Evolutionary conservation across 2,329 filamentous ascomycete genomes (phyloP).

Genomic region (Pleoardoris graminearum): DNA sequence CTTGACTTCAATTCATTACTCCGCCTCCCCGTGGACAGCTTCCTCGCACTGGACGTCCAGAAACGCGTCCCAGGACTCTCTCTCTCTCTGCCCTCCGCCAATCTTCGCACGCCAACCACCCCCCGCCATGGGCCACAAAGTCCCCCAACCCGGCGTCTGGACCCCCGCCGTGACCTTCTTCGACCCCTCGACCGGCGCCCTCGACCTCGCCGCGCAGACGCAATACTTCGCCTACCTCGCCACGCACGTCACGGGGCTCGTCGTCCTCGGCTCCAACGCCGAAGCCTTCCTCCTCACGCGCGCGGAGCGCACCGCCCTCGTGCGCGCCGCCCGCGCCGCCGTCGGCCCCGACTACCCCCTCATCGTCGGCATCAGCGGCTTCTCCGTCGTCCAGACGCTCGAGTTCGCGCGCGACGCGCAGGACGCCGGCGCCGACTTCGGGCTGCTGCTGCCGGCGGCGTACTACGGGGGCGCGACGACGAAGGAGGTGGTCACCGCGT

Average conservation of each 20-base stretch:
- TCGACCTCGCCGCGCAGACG: conserved; percentile 49
- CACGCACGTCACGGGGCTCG: conserved; percentile 49
- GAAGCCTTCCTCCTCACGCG: conserved; percentile 53
- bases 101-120: too few relatives aligned
- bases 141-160: conserved; percentile 33
- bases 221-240: conserved; percentile 52
- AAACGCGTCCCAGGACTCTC: too few relatives aligned
- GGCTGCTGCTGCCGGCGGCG: conserved; percentile 49
- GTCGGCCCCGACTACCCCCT: conserved; percentile 49
- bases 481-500: conserved; percentile 46
- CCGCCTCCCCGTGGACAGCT: too few relatives aligned
- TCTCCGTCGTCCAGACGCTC: conserved; percentile 50
- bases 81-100: too few relatives aligned
- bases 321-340: conserved; percentile 47
- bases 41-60: too few relatives aligned
- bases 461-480: conserved; percentile 53
- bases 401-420: conserved; percentile 50
- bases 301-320: conserved; percentile 47
- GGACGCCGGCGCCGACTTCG: conserved; percentile 49
- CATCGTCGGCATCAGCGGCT: conserved; percentile 51
- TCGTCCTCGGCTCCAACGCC: conserved; percentile 53
- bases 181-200: conserved; percentile 42
- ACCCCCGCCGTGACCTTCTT: conserved; percentile 53
- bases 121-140: not conserved
- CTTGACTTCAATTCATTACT: not conserved